These are phyloP conservation scores for Irpex sp. DNA, from an alignment of 1,284 basidiomycete genomes.

Conservation along the genomic window DNA sequence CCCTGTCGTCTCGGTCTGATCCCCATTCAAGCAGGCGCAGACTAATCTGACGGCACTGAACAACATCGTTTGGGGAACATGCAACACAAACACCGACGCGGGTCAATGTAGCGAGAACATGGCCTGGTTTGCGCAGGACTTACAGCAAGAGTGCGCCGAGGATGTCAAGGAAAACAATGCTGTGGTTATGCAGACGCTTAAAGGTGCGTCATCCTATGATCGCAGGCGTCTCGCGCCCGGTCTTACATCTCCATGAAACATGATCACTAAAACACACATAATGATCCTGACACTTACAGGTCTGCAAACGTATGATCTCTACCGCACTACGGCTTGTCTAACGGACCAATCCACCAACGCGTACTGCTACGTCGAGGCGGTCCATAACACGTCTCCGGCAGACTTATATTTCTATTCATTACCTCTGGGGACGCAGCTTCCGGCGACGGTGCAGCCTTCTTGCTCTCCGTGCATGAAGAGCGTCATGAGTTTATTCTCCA, in stretches of 20 bases:
- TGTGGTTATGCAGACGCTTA: slow-evolving; percentile 47
- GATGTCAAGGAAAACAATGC: slow-evolving; percentile 52
- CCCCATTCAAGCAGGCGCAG: slow-evolving; percentile 46
- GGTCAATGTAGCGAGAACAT: slow-evolving; percentile 59
- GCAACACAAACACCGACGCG: slow-evolving; percentile 51
- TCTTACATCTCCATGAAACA: background rate
- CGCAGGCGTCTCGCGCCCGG: background rate
- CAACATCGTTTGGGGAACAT: slow-evolving; percentile 70
- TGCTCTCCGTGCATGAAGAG: slow-evolving; percentile 59
- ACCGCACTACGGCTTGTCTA: slow-evolving; percentile 56
- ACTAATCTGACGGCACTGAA: slow-evolving; percentile 63
- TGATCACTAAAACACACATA: background rate
- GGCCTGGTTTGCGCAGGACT: slow-evolving; percentile 48
- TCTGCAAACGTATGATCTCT: slow-evolving; percentile 52
- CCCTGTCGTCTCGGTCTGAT: background rate
- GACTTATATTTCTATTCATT: slow-evolving; percentile 68
- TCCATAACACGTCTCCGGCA: slow-evolving; percentile 45
- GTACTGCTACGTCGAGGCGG: slow-evolving; percentile 71
- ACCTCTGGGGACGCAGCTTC: slow-evolving; percentile 51
- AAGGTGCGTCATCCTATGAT: slow-evolving; percentile 35
- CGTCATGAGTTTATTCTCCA: slow-evolving; percentile 47
- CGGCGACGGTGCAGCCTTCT: slow-evolving; percentile 40
- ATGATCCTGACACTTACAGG: slow-evolving; percentile 31
- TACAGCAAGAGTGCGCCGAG: slow-evolving; percentile 45
- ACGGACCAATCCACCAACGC: slow-evolving; percentile 48